Conservation (phyloP, 108 stramenopile genomes). For the Fragilaria radians region DNA sequence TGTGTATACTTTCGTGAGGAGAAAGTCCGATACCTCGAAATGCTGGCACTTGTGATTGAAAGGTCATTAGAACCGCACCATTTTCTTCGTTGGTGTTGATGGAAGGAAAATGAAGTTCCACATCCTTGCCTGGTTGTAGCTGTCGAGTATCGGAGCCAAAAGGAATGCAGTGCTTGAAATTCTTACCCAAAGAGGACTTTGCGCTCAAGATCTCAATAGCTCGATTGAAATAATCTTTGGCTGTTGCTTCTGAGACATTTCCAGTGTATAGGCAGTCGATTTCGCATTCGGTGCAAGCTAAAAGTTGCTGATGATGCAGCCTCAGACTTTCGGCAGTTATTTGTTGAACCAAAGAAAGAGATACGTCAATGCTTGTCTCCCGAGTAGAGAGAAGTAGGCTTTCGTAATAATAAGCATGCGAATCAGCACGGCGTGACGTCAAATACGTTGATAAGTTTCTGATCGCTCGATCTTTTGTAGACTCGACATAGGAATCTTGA, state of each 20-base stretch:
- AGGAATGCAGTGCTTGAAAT: neutral
- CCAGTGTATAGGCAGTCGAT: slow-evolving; percentile 65
- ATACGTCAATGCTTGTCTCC: slow-evolving; percentile 41
- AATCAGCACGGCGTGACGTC: slow-evolving; percentile 57
- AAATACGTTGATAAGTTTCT: slow-evolving; percentile 62
- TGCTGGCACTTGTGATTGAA: slow-evolving; percentile 60
- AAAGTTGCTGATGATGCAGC: slow-evolving; percentile 39
- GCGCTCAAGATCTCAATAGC: slow-evolving; percentile 22
- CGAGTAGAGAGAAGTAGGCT: slow-evolving; percentile 47
- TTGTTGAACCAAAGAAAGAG: slow-evolving; percentile 28
- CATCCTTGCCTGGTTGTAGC: slow-evolving; percentile 45
- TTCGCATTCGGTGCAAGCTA: slow-evolving; percentile 27
- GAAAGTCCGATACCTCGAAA: slow-evolving; percentile 65
- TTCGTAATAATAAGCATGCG: slow-evolving; percentile 62
- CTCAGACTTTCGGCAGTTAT: slow-evolving; percentile 33
- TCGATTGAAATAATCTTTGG: slow-evolving; percentile 39
- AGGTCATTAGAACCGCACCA: slow-evolving; percentile 67
- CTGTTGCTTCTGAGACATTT: slow-evolving; percentile 59
- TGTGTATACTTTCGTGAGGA: slow-evolving; percentile 42
- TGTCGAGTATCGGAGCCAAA: slow-evolving; percentile 13
- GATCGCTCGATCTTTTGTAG: slow-evolving; percentile 56
- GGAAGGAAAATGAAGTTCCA: slow-evolving; percentile 68
- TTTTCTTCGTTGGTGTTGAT: slow-evolving; percentile 76
- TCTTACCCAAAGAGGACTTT: neutral
- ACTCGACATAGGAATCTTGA: slow-evolving; percentile 38